Evolutionary conservation across 2,329 filamentous ascomycete genomes (phyloP), one percentile per base, ranked within the genome.

Genomic region (Dactylellina sp.): DNA sequence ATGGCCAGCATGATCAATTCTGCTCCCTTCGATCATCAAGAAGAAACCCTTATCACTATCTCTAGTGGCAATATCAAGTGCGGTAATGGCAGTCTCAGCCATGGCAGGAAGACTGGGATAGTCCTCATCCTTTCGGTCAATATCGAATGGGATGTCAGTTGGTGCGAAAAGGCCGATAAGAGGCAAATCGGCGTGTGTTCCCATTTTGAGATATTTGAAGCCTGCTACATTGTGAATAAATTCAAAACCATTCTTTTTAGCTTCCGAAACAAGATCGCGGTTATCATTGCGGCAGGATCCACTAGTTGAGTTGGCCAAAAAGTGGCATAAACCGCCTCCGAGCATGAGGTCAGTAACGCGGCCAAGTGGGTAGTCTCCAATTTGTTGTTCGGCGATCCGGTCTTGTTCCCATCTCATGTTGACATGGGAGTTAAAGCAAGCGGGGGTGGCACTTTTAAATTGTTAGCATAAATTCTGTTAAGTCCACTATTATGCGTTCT

Each of bases 11-110:
- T 99, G 95, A 79, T 99, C 95, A 78, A 99, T 98, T 44, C 95
- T 87, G 78, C 92, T 96, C 2, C 93, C 95, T 82, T 99, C 95
- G 75, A 99, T 96, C 94, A 99, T 97, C 78, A 99, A 84, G 82
- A 99, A 99, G 84, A 98, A 99, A 2, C 95, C 95, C 81, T 96
- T 89, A 44, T 98, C 92, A 75, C 87, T 92, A 79, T 93, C 85
- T 79, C 87, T 85, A 0, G 95, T 97, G 0, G 93, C 95, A 71
- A 89, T 88, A 75, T 90, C 90, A 22, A 99, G 86, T 0, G 91
- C 89, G 12, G 86, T 87, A 75, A 99, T 84, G 0, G 95, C 94
- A 14, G 91, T 92, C 77, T 86, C 85, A 7, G 94, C 88, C 93
- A 97, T 98, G 82, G 97, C 93, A 80, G 91, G 91, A 42, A 99